Percentiles rank a stretch among this genome's conserved stretches.
phyloP scores from a whole-genome alignment of 2,329 filamentous ascomycete species.

The Seiridium unicorne region DNA sequence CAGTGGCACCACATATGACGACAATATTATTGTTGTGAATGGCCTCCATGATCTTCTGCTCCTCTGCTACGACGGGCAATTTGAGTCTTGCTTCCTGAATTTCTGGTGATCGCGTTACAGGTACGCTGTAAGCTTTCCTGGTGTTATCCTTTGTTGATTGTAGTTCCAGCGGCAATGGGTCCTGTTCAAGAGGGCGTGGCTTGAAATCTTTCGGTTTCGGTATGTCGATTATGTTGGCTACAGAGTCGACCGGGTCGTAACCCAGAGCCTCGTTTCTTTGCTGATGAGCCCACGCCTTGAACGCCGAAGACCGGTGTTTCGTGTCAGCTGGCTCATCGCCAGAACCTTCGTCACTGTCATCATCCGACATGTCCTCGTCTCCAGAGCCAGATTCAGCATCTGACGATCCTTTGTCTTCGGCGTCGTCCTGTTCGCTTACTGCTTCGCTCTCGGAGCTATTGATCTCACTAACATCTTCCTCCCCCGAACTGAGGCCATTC shows the following conservation, averaged over 20 bases:
- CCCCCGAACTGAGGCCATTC: slow-evolving; percentile 59
- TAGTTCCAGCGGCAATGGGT: slow-evolving; percentile 67
- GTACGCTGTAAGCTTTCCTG: slow-evolving; percentile 74
- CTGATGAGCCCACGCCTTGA: slow-evolving; percentile 90
- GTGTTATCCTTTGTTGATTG: slow-evolving; percentile 57
- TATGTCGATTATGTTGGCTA: slow-evolving; percentile 44
- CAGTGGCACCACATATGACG: slow-evolving; percentile 90
- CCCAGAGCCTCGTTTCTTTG: slow-evolving; percentile 84
- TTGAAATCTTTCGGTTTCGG: slow-evolving; percentile 62
- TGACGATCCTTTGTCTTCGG: slow-evolving; percentile 30
- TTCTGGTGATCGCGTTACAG: slow-evolving; percentile 65
- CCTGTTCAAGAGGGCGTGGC: slow-evolving; percentile 66
- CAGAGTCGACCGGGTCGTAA: slow-evolving; percentile 46
- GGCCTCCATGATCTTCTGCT: slow-evolving; percentile 97
- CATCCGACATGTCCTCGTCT: slow-evolving; percentile 33
- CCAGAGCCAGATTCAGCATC: slow-evolving; percentile 25
- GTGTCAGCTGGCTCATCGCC: slow-evolving; percentile 27
- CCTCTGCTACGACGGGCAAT: slow-evolving; percentile 88
- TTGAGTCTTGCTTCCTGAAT: slow-evolving; percentile 78
- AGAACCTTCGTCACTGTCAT: slow-evolving; percentile 25
- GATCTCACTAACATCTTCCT: slow-evolving; percentile 34
- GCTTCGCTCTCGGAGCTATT: slow-evolving; percentile 20
- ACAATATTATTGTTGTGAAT: slow-evolving; percentile 89
- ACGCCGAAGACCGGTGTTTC: slow-evolving; percentile 59
- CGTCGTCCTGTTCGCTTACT: slow-evolving; percentile 25